Evolutionary conservation across 2,329 filamentous ascomycete species (phyloP).

Genomic region (Aschersonia sp.): DNA sequence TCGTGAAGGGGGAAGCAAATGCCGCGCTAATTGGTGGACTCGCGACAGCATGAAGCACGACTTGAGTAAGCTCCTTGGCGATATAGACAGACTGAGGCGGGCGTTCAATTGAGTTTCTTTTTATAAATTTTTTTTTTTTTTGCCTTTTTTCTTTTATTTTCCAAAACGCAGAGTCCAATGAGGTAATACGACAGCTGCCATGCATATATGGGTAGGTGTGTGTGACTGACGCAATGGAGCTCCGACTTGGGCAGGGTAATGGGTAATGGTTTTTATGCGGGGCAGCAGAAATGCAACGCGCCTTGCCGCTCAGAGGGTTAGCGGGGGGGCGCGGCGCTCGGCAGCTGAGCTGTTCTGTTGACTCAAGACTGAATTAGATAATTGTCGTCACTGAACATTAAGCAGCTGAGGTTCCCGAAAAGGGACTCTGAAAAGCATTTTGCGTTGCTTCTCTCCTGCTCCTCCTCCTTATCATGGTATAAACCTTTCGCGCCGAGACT

Average conservation of each 20-base stretch:
- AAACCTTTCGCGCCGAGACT: not conserved
- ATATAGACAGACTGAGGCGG: not conserved
- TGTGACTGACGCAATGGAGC: not conserved
- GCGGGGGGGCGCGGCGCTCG: no score
- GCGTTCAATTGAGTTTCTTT: not conserved
- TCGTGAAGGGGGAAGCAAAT: slow-evolving; percentile 31
- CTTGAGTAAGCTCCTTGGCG: not conserved
- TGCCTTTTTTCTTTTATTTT: not conserved
- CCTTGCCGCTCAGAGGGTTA: no score
- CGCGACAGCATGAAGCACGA: slow-evolving; percentile 53
- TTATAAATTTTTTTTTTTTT: not conserved
- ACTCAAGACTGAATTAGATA: no score
- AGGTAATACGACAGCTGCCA: not conserved
- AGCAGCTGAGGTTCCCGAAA: no score
- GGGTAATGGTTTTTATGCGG: no score
- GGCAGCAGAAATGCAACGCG: no score
- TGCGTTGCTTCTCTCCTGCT: no score
- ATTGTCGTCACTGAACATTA: no score
- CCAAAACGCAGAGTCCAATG: no score
- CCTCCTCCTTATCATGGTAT: no score
- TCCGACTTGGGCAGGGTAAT: not conserved
- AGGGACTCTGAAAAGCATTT: no score
- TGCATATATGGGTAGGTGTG: not conserved
- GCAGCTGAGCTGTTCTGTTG: no score
- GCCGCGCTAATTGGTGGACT: slow-evolving; percentile 57